phyloP scores from a whole-genome alignment of 1,284 basidiomycete species.

The Exobasidium cylindrosporum region DNA sequence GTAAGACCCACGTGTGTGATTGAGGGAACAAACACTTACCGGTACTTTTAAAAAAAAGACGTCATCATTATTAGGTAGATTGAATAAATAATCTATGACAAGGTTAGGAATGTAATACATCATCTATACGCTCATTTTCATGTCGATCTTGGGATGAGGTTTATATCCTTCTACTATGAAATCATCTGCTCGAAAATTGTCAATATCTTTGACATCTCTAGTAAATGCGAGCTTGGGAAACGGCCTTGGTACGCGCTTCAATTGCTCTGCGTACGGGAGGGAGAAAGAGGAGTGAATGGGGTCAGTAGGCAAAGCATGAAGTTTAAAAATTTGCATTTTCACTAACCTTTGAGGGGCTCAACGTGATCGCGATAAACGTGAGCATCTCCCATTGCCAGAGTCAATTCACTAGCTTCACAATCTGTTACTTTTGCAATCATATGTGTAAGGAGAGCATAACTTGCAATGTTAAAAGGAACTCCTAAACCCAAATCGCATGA shows the following conservation, averaged over 20 bases:
- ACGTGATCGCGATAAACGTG: constrained; percentile 94
- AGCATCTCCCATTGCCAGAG: constrained; percentile 89
- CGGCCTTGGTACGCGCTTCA: constrained; percentile 71
- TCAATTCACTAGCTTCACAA: constrained; percentile 80
- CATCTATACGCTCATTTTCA: constrained; percentile 96
- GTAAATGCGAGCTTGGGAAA: constrained; percentile 80
- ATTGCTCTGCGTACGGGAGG: constrained; percentile 61
- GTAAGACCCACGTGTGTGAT: too few species aligned
- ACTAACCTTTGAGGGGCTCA: constrained; percentile 69
- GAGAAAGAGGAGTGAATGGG: neutral
- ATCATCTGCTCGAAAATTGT: constrained; percentile 77
- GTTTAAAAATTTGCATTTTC: constrained; percentile 3
- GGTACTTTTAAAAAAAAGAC: too few species aligned
- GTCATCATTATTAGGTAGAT: too few species aligned
- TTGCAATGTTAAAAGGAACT: constrained; percentile 93
- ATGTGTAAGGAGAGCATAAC: constrained; percentile 91
- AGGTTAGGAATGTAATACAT: too few species aligned
- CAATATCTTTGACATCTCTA: constrained; percentile 66
- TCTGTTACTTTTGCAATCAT: constrained; percentile 90
- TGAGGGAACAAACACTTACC: too few species aligned
- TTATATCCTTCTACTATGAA: constrained; percentile 83
- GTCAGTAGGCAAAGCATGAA: neutral
- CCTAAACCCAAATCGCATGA: constrained; percentile 95
- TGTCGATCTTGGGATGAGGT: constrained; percentile 79
- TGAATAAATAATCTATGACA: too few species aligned